Percentiles rank a stretch among this genome's conserved stretches.
phyloP scores from a whole-genome alignment of 345 rosid species.

The Stellera chamaejasme region DNA sequence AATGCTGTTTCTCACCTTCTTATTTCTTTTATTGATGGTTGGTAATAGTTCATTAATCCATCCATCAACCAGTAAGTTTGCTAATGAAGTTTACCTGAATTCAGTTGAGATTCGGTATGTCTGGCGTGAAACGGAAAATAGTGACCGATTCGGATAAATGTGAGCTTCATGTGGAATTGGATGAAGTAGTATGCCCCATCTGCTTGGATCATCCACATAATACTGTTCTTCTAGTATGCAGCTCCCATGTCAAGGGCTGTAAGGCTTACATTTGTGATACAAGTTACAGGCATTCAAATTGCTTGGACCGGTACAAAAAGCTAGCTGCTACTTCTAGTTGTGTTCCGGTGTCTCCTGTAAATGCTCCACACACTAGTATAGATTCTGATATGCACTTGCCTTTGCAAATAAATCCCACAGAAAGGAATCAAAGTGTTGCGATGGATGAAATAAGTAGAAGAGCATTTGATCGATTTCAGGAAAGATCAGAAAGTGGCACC shows the following conservation, averaged over 20 bases:
- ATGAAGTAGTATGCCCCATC: constrained; percentile 76
- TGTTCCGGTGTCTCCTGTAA: constrained; percentile 23
- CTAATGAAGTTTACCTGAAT: constrained; percentile 46
- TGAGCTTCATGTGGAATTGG: constrained; percentile 69
- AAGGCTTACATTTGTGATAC: constrained; percentile 80
- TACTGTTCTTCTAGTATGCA: constrained; percentile 77
- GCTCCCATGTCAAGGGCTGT: constrained; percentile 85
- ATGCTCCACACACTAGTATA: constrained; percentile 17
- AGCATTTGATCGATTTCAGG: constrained; percentile 12
- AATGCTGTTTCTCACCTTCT: too few species aligned
- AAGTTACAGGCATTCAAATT: constrained; percentile 79
- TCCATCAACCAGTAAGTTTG: too few species aligned
- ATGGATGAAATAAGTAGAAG: constrained; percentile 14
- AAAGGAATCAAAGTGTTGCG: constrained; percentile 16
- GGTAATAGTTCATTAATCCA: too few species aligned
- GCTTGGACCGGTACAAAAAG: constrained; percentile 74
- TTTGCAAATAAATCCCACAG: constrained; percentile 20
- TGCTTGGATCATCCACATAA: constrained; percentile 95
- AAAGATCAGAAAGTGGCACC: constrained; percentile 15
- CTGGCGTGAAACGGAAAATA: constrained; percentile 76
- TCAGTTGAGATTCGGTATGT: constrained; percentile 69
- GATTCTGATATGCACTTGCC: constrained; percentile 24
- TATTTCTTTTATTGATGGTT: too few species aligned
- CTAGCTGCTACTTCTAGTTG: constrained; percentile 30
- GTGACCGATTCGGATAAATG: constrained; percentile 56